These are phyloP conservation scores for Viola pubescens DNA, from an alignment of 441 rosid genomes.

Conservation along the genomic window DNA sequence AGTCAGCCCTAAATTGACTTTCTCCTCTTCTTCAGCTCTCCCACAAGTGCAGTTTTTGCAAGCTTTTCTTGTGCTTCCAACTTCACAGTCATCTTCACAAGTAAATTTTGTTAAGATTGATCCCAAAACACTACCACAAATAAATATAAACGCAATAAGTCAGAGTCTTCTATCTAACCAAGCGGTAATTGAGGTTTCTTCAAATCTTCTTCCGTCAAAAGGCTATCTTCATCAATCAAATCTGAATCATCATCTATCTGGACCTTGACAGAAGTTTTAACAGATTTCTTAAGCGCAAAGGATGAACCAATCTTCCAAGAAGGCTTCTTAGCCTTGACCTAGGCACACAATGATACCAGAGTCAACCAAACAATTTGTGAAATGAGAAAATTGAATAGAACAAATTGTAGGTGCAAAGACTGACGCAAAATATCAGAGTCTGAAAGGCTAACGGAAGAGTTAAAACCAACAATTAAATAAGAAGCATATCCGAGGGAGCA, in stretches of 20 bases:
- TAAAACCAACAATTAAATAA: too few species aligned
- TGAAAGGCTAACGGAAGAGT: too few species aligned
- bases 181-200: conserved; percentile 69
- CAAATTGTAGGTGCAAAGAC: background rate
- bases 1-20: conserved; percentile 64
- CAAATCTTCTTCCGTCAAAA: conserved; percentile 79
- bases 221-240: conserved; percentile 92
- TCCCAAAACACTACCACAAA: background rate
- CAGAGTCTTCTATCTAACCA: conserved; percentile 31
- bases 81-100: conserved; percentile 67
- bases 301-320: conserved; percentile 91
- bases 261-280: conserved; percentile 41
- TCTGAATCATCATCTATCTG: conserved; percentile 60
- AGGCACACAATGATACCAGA: conserved; percentile 1
- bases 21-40: conserved; percentile 89
- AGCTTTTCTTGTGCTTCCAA: conserved; percentile 80
- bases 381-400: background rate
- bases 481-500: too few species aligned
- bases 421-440: background rate
- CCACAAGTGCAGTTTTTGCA: conserved; percentile 95
- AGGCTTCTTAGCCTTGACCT: conserved; percentile 82
- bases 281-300: conserved; percentile 57
- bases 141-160: conserved; percentile 2
- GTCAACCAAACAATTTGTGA: background rate
- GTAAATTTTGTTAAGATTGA: background rate